Percentiles rank a stretch among this genome's conserved stretches.
These are phyloP conservation scores for Neurospora sublineolata DNA, from an alignment of 495 filamentous ascomycete species.

Conservation along the genomic window DNA sequence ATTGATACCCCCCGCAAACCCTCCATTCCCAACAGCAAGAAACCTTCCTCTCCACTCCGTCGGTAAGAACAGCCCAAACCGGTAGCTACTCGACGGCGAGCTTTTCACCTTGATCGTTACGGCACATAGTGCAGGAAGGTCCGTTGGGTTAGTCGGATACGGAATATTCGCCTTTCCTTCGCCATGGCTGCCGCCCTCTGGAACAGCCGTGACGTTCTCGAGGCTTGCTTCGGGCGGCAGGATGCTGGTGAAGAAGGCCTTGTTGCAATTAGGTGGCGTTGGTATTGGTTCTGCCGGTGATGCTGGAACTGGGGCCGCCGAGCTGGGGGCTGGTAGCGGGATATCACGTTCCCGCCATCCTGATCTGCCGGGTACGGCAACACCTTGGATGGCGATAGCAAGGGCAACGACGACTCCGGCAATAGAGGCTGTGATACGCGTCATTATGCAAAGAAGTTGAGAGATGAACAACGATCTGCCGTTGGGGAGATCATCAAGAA, in stretches of 20 bases:
- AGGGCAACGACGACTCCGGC: not conserved
- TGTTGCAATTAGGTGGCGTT: conserved; percentile 10
- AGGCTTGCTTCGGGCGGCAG: conserved; percentile 19
- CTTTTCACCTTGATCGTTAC: conserved; percentile 35
- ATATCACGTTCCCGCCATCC: not conserved
- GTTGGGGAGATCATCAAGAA: not conserved
- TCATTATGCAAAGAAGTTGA: not conserved
- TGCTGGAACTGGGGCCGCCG: not conserved
- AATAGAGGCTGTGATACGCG: not conserved
- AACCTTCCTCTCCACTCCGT: conserved; percentile 35
- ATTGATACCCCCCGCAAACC: conserved; percentile 37
- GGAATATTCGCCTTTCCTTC: conserved; percentile 26
- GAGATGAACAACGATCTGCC: not conserved
- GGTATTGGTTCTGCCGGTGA: not conserved
- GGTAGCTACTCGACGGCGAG: conserved; percentile 30
- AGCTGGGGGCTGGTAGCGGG: not conserved
- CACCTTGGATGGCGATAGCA: not conserved
- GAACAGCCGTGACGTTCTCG: conserved; percentile 21
- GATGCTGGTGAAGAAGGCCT: conserved; percentile 9
- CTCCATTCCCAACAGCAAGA: conserved; percentile 35
- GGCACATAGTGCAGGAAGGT: conserved; percentile 38
- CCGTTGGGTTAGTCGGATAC: conserved; percentile 33
- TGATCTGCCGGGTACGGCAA: not conserved
- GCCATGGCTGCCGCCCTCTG: conserved; percentile 23
- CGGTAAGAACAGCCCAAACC: conserved; percentile 42